Conservation (phyloP, 495 filamentous ascomycete genomes). For the Bacidia gigantensis region DNA sequence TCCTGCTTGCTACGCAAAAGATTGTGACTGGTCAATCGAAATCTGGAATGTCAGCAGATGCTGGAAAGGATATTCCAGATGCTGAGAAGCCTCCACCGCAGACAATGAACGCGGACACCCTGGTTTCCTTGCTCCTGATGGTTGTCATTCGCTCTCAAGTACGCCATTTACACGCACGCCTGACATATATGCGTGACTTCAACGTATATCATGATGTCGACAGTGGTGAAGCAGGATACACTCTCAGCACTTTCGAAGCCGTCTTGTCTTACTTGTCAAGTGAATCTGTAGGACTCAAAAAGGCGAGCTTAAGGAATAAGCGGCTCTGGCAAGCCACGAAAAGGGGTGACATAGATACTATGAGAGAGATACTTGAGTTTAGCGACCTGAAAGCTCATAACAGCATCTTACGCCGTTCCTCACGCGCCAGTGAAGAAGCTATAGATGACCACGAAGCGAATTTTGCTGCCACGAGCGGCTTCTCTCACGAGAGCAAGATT, state of each 20-base stretch:
- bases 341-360: constrained; percentile 55
- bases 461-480: neutral
- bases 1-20: constrained; percentile 76
- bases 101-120: constrained; percentile 88
- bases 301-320: constrained; percentile 73
- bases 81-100: constrained; percentile 52
- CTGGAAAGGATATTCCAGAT: constrained; percentile 16
- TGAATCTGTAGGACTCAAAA: constrained; percentile 67
- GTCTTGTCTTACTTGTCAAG: constrained; percentile 81
- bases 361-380: constrained; percentile 69
- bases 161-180: constrained; percentile 70
- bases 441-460: neutral
- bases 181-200: constrained; percentile 89
- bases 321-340: constrained; percentile 77
- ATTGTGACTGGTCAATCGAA: constrained; percentile 46
- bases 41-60: constrained; percentile 19
- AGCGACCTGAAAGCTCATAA: neutral
- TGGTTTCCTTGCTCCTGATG: constrained; percentile 82
- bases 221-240: constrained; percentile 92
- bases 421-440: constrained; percentile 20
- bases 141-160: constrained; percentile 89
- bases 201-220: constrained; percentile 97
- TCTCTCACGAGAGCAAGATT: neutral
- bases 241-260: constrained; percentile 90
- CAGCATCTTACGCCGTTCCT: neutral